Evolutionary conservation across 1,284 basidiomycete genomes (phyloP).

Genomic region (Sutorius eximius): DNA sequence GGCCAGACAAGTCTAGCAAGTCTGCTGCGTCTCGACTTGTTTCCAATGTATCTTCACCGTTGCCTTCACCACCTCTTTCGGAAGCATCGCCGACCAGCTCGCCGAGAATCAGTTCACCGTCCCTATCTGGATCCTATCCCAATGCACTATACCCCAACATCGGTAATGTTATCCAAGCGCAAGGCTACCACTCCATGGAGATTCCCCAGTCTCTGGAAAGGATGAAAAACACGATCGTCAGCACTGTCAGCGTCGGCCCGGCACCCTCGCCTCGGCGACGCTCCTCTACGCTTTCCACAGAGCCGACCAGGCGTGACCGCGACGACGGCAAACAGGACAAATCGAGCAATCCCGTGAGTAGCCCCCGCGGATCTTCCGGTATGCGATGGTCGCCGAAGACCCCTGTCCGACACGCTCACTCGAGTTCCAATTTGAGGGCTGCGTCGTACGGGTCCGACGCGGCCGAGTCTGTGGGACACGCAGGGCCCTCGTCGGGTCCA

Average conservation of each 20-base stretch:
- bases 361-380: not conserved
- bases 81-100: slow-evolving; percentile 36
- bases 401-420: slow-evolving; percentile 23
- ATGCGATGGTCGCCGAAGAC: not conserved
- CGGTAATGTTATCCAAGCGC: slow-evolving; percentile 19
- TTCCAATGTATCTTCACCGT: slow-evolving; percentile 4
- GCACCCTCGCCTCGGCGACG: slow-evolving; percentile 18
- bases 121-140: slow-evolving; percentile 18
- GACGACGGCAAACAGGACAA: slow-evolving; percentile 10
- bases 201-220: slow-evolving; percentile 2
- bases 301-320: slow-evolving; percentile 1
- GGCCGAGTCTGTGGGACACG: slow-evolving; percentile 1
- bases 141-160: slow-evolving; percentile 26
- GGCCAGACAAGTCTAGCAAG: slow-evolving; percentile 4
- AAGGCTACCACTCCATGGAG: slow-evolving; percentile 8
- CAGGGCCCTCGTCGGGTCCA: slow-evolving; percentile 10
- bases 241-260: slow-evolving; percentile 29
- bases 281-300: slow-evolving; percentile 27
- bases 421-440: slow-evolving; percentile 30
- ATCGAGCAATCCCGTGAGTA: not conserved
- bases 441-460: slow-evolving; percentile 17
- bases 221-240: slow-evolving; percentile 17
- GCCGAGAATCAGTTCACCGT: slow-evolving; percentile 23
- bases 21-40: not conserved
- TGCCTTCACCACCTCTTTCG: slow-evolving; percentile 30